These are phyloP conservation scores for Lagenidium giganteum DNA, from an alignment of 352 stramenopile species.

Conservation along the genomic window DNA sequence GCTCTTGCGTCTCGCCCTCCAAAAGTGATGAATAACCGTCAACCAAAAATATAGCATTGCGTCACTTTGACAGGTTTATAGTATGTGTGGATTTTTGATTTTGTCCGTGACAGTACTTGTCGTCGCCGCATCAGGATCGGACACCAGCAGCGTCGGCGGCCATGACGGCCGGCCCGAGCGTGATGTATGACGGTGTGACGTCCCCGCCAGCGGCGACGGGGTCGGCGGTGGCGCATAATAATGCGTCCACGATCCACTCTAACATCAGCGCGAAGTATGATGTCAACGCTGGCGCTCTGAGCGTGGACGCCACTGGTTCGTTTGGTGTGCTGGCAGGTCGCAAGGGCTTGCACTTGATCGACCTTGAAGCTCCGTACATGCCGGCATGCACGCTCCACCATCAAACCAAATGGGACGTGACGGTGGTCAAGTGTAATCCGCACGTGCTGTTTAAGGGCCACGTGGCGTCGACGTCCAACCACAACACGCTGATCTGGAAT, in stretches of 20 bases:
- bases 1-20: too few relatives aligned
- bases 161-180: too few relatives aligned
- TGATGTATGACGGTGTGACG: too few relatives aligned
- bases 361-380: slow-evolving; percentile 62
- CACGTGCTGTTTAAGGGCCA: slow-evolving; percentile 55
- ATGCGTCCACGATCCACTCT: slow-evolving; percentile 35
- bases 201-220: too few relatives aligned
- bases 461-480: slow-evolving; percentile 76
- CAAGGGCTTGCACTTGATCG: slow-evolving; percentile 66
- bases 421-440: slow-evolving; percentile 77
- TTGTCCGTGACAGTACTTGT: too few relatives aligned
- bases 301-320: slow-evolving; percentile 64
- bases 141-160: too few relatives aligned
- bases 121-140: too few relatives aligned
- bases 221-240: neutral
- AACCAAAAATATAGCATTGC: too few relatives aligned
- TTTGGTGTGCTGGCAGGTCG: slow-evolving; percentile 61
- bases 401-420: slow-evolving; percentile 78
- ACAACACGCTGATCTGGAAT: slow-evolving; percentile 81
- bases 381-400: slow-evolving; percentile 58
- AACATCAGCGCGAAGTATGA: slow-evolving; percentile 61
- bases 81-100: too few relatives aligned
- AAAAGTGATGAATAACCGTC: too few relatives aligned
- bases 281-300: slow-evolving; percentile 60
- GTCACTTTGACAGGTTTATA: too few relatives aligned